Conservation (phyloP, 441 rosid species). For the Euphorbia schlechtendalii region DNA sequence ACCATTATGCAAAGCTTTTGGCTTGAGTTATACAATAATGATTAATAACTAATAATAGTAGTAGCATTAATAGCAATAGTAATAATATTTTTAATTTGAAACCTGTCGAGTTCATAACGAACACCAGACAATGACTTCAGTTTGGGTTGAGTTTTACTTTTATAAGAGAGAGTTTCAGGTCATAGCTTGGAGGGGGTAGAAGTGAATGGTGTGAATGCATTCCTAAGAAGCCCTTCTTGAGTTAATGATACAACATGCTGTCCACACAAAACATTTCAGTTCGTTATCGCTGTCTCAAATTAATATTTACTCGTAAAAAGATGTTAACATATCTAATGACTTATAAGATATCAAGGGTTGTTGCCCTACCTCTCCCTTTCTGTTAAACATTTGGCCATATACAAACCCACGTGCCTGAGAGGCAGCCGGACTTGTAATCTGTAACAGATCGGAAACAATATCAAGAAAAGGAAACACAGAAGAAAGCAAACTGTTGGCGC, state of each 20-base stretch:
- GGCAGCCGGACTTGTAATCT: conserved; percentile 67
- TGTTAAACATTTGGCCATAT: conserved; percentile 62
- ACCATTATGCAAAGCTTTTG: too few species aligned
- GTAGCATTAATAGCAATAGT: too few species aligned
- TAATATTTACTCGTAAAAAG: background rate
- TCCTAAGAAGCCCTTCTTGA: conserved; percentile 79
- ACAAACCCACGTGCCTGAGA: conserved; percentile 64
- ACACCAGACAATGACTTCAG: too few species aligned
- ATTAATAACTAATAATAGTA: too few species aligned
- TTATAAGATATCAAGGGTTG: background rate
- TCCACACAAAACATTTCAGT: conserved; percentile 8
- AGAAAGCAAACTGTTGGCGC: conserved; percentile 3
- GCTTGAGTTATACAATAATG: too few species aligned
- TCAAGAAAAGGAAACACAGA: too few species aligned
- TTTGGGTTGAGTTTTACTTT: too few species aligned
- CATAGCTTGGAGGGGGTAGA: conserved; percentile 57
- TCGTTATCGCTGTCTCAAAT: background rate
- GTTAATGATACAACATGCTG: conserved; percentile 74
- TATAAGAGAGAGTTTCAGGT: too few species aligned
- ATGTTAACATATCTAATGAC: background rate
- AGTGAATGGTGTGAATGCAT: conserved; percentile 30
- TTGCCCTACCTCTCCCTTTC: conserved; percentile 72
- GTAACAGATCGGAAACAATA: conserved; percentile 10
- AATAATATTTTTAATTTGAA: too few species aligned
- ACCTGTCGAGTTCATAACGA: too few species aligned